Evolutionary conservation across 352 stramenopile genomes (phyloP).

Genomic region (Thalassiosira exigua): DNA sequence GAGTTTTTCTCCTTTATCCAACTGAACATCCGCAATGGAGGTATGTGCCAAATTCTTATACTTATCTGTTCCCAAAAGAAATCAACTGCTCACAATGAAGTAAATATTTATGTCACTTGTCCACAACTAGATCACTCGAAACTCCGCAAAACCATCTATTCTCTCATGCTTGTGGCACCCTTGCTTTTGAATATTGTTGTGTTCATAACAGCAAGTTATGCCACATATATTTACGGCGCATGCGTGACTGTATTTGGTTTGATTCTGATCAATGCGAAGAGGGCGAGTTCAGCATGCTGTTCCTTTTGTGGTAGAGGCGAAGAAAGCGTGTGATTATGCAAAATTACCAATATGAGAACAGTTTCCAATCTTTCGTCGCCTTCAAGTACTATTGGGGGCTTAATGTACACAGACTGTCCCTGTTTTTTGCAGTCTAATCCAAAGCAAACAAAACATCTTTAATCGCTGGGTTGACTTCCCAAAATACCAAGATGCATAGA

Average conservation of each 20-base stretch:
- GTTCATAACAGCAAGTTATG: conserved; percentile 46
- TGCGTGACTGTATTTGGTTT: not conserved
- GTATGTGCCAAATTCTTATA: too few species aligned
- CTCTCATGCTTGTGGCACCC: conserved; percentile 35
- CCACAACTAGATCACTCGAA: conserved; percentile 7
- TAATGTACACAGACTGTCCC: too few species aligned
- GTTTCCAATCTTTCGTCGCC: too few species aligned
- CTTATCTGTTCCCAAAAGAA: too few species aligned
- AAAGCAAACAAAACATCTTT: too few species aligned
- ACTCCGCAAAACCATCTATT: conserved; percentile 30
- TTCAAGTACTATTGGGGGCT: too few species aligned
- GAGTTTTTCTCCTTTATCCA: not conserved
- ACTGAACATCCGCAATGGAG: not conserved
- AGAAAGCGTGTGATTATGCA: too few species aligned
- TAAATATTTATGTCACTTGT: conserved; percentile 16
- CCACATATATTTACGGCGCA: conserved; percentile 55
- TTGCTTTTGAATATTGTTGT: conserved; percentile 47
- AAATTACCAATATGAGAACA: too few species aligned
- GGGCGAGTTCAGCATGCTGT: not conserved
- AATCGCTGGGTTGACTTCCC: too few species aligned
- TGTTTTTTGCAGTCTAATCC: too few species aligned
- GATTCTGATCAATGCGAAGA: conserved; percentile 31
- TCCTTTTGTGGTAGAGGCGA: not conserved
- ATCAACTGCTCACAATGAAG: too few species aligned
- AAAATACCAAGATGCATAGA: too few species aligned